Evolutionary conservation across 345 rosid genomes (phyloP).

Genomic region (Ceriops tagal): DNA sequence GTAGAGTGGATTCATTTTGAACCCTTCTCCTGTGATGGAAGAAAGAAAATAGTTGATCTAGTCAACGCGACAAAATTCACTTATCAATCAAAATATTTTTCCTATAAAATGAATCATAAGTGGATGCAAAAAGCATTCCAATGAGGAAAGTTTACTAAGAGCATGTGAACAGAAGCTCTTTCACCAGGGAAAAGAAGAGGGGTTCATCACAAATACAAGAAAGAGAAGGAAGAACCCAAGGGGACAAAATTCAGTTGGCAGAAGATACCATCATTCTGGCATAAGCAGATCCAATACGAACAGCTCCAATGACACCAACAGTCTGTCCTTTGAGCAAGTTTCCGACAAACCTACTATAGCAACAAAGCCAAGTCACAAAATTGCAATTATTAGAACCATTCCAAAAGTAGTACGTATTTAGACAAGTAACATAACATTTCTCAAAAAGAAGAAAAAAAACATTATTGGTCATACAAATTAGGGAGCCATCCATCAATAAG

Average conservation of each 20-base stretch:
- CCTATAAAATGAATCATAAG: too few species aligned
- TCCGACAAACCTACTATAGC: slow-evolving; percentile 65
- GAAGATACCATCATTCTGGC: slow-evolving; percentile 89
- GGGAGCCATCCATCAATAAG: slow-evolving; percentile 98
- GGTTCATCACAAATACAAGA: too few species aligned
- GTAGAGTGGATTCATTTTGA: slow-evolving; percentile 94
- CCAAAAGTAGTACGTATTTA: background rate
- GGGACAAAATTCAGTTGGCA: background rate
- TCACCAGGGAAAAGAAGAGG: too few species aligned
- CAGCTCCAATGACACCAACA: slow-evolving; percentile 97
- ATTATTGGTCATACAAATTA: slow-evolving; percentile 43
- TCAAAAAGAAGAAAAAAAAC: too few species aligned
- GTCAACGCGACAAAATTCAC: too few species aligned
- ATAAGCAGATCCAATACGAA: slow-evolving; percentile 96
- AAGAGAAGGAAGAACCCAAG: too few species aligned
- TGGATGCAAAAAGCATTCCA: too few species aligned
- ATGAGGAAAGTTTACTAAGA: too few species aligned
- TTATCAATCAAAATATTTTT: too few species aligned
- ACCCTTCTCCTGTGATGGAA: slow-evolving; percentile 66
- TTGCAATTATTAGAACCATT: background rate
- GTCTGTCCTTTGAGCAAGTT: slow-evolving; percentile 98
- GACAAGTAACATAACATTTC: background rate
- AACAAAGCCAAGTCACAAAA: slow-evolving; percentile 2
- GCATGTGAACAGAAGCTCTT: too few species aligned
- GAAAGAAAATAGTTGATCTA: background rate